Conservation (phyloP, 2,329 filamentous ascomycete genomes). For the Dothistroma septosporum region DNA sequence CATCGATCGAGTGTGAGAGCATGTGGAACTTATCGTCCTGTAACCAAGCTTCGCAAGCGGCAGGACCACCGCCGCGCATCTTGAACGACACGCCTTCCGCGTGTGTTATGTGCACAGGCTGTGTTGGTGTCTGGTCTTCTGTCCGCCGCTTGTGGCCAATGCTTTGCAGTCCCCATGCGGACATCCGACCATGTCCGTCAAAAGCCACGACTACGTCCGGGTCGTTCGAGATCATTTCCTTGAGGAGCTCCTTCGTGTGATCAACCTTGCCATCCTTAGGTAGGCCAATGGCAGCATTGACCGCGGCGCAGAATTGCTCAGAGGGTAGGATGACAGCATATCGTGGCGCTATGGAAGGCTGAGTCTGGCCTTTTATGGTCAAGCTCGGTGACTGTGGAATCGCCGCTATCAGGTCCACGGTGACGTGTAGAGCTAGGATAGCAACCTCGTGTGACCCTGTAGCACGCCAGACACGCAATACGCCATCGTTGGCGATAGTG, state of each 20-base stretch:
- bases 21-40: constrained; percentile 42
- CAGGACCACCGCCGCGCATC: constrained; percentile 16
- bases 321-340: constrained; percentile 82
- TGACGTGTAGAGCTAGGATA: constrained; percentile 72
- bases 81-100: constrained; percentile 53
- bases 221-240: constrained; percentile 77
- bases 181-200: constrained; percentile 80
- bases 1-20: constrained; percentile 70
- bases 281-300: constrained; percentile 51
- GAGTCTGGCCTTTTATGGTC: constrained; percentile 47
- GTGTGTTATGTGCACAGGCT: constrained; percentile 83
- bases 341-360: constrained; percentile 44
- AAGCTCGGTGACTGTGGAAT: constrained; percentile 45
- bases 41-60: constrained; percentile 28
- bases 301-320: constrained; percentile 68
- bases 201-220: constrained; percentile 85
- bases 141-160: constrained; percentile 63
- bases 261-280: constrained; percentile 49
- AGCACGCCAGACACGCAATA: constrained; percentile 77
- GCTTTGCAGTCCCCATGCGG: constrained; percentile 88
- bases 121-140: constrained; percentile 41
- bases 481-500: constrained; percentile 76
- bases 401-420: constrained; percentile 70
- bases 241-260: constrained; percentile 74
- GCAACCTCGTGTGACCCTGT: constrained; percentile 68